Evolutionary conservation across 345 rosid genomes (phyloP).

Genomic region (Moricandia moricandioides): DNA sequence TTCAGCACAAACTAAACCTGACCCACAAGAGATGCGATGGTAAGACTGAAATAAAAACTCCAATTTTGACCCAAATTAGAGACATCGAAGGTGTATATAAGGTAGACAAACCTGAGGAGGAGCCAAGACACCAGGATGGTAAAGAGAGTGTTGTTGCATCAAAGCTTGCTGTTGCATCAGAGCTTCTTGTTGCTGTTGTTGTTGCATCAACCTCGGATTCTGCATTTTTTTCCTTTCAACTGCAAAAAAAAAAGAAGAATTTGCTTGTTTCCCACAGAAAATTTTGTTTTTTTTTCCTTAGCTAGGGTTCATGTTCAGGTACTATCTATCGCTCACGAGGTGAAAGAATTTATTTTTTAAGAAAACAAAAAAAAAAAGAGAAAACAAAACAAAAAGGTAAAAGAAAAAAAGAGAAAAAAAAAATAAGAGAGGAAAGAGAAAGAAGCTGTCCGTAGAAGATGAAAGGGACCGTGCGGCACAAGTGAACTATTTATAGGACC

Average conservation of each 20-base stretch:
- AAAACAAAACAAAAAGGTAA: neutral
- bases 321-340: neutral
- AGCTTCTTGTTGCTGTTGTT: constrained; percentile 27
- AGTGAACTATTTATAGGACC: constrained; percentile 28
- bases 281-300: neutral
- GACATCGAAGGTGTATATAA: constrained; percentile 9
- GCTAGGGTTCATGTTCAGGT: neutral
- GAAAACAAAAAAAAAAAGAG: neutral
- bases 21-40: constrained; percentile 3
- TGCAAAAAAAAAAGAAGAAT: neutral
- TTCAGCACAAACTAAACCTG: constrained; percentile 17
- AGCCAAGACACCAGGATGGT: constrained; percentile 90
- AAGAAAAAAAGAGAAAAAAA: constrained; percentile 3
- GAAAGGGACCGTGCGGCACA: constrained; percentile 35
- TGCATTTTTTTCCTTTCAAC: neutral
- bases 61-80: constrained; percentile 17
- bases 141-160: constrained; percentile 97
- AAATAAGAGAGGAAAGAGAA: constrained; percentile 37
- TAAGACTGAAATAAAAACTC: neutral
- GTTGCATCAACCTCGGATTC: neutral
- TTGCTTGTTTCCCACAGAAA: neutral
- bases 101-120: constrained; percentile 50
- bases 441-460: constrained; percentile 29
- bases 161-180: constrained; percentile 65
- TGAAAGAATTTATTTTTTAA: too few species aligned